Conservation (phyloP, 148 eudicot species). For the Chenopodium album region DNA sequence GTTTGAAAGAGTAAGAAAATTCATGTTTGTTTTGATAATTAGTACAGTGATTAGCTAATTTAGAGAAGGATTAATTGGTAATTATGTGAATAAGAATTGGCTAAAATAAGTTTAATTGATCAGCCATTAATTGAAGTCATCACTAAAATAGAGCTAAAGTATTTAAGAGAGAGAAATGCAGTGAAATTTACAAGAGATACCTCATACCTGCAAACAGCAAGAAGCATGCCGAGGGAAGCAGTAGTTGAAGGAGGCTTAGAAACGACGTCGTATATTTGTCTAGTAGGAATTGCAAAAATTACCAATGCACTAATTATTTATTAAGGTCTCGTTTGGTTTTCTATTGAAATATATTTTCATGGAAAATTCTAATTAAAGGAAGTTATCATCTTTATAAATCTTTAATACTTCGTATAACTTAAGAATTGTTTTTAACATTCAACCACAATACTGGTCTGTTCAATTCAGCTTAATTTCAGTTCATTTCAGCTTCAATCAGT, state of each 20-base stretch:
- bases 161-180: background rate
- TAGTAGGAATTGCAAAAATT: too few species aligned
- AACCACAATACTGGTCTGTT: too few species aligned
- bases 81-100: background rate
- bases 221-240: background rate
- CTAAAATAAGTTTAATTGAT: background rate
- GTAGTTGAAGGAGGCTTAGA: background rate
- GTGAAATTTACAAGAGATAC: too few species aligned
- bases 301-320: too few species aligned
- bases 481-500: too few species aligned
- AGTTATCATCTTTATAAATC: too few species aligned
- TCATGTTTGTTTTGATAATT: conserved; percentile 9
- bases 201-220: background rate
- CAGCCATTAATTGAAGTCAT: background rate
- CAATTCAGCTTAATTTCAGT: too few species aligned
- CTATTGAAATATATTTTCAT: too few species aligned
- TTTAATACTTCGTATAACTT: too few species aligned
- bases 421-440: too few species aligned
- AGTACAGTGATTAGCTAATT: background rate
- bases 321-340: too few species aligned
- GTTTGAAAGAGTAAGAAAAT: conserved; percentile 10
- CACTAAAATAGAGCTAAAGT: background rate
- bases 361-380: too few species aligned
- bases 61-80: background rate
- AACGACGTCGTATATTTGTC: background rate